Evolutionary conservation across 371 early-diverging fungal genomes (phyloP), one percentile per base, ranked within the genome.

Genomic region (Haplosporangium sp.): DNA sequence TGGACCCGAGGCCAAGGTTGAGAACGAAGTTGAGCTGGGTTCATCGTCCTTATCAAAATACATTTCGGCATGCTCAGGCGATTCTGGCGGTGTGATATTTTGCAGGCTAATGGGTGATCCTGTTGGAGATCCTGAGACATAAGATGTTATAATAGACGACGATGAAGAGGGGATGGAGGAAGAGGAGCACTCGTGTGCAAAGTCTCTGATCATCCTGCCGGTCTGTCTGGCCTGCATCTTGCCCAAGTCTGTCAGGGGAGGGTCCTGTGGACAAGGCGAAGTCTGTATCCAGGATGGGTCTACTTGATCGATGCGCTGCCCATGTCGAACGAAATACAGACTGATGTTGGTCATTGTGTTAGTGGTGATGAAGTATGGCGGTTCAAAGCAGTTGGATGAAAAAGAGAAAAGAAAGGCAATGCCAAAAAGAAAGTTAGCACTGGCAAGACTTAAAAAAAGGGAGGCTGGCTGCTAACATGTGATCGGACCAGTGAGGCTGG

Each of bases 231-330:
- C 86, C 55, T 88, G 88, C 2, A n/a, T n/a, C 29, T 63, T 65
- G 42, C 88, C 88, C 9, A 67, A 76, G 7, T 59, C 50, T 12
- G 87, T 87, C 40, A 88, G 81, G 8, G 87, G 88, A 3, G 88
- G 86, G 51, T 88, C 88, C 50, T 86, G 83, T 4, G 87, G 87
- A 9, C 71, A 69, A 2, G 81, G 62, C 7, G 88, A 74, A 1
- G 81, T 79, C 1, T 43, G 37, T 37, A 58, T 61, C 86, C 87
- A 88, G 42, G 56, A 52, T 7, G 81, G 64, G 61, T 88, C 84
- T 38, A 86, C 81, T 18, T 87, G 86, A 61, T 88, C 88, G 52
- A 83, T 67, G 21, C 88, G 82, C 47, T 88, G 86, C 2, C 88
- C 88, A 58, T 88, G 88, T 9, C 88, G 77, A n/a, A 87, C 84